Conservation (phyloP, 768 basidiomycete species). For the Russula emetica region DNA sequence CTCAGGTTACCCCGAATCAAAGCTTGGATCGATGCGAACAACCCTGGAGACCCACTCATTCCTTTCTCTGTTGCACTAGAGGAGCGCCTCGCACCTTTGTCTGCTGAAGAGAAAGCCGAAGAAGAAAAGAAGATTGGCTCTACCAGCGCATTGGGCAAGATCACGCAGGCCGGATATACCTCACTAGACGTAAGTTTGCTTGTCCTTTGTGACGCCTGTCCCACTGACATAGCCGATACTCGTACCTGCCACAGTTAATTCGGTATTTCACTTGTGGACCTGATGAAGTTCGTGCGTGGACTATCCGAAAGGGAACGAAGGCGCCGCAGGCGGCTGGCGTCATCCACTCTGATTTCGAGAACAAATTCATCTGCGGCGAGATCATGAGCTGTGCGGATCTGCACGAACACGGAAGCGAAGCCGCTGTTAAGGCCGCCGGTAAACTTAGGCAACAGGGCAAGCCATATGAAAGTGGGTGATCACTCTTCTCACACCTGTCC, state of each 20-base stretch:
- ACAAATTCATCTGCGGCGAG: slow-evolving; percentile 96
- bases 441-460: slow-evolving; percentile 96
- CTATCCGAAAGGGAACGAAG: slow-evolving; percentile 87
- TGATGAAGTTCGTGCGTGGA: slow-evolving; percentile 97
- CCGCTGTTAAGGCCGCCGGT: slow-evolving; percentile 89
- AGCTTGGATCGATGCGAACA: slow-evolving; percentile 94
- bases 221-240: neutral
- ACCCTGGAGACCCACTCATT: slow-evolving; percentile 92
- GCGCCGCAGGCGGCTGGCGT: slow-evolving; percentile 98
- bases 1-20: slow-evolving; percentile 92
- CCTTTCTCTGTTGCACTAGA: slow-evolving; percentile 97
- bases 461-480: slow-evolving; percentile 81
- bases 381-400: slow-evolving; percentile 92
- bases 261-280: slow-evolving; percentile 98
- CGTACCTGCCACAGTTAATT: slow-evolving; percentile 55
- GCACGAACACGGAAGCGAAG: slow-evolving; percentile 85
- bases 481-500: neutral
- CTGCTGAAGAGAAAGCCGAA: slow-evolving; percentile 59
- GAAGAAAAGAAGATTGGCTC: slow-evolving; percentile 76
- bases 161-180: slow-evolving; percentile 90
- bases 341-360: slow-evolving; percentile 97
- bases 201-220: neutral
- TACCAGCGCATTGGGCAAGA: slow-evolving; percentile 77
- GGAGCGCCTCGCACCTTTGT: slow-evolving; percentile 69
- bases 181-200: slow-evolving; percentile 64